Conservation (phyloP, 2,329 filamentous ascomycete species). For the Orbilia quercus region DNA sequence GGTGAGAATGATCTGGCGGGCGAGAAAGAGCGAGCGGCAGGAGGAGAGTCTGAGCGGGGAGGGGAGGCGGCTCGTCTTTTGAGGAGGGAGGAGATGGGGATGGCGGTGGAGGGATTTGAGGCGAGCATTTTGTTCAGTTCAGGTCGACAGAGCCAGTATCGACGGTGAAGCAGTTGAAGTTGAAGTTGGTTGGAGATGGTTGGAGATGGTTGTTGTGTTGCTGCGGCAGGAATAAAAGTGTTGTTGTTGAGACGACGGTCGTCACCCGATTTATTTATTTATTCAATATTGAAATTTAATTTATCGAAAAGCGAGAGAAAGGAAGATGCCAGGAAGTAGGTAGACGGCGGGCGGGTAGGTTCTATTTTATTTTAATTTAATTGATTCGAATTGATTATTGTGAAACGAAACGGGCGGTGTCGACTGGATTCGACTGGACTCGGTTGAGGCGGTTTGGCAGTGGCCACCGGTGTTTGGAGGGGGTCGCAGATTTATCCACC, state of each 20-base stretch:
- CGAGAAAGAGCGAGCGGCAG: conserved; percentile 12
- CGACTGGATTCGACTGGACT: too few species aligned
- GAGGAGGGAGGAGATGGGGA: conserved; percentile 9
- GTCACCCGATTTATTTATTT: neutral
- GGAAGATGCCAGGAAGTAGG: too few species aligned
- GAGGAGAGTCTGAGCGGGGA: neutral
- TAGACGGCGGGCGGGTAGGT: too few species aligned
- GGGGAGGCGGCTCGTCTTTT: conserved; percentile 9
- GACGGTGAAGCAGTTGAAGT: too few species aligned
- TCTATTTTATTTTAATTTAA: too few species aligned
- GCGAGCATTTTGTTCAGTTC: conserved; percentile 3
- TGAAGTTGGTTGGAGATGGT: too few species aligned
- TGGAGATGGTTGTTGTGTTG: neutral
- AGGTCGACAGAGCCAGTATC: too few species aligned
- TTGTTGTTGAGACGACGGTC: neutral
- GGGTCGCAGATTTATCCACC: neutral
- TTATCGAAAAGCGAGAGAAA: too few species aligned
- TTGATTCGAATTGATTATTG: too few species aligned
- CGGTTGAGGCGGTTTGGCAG: conserved; percentile 7
- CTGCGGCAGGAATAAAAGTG: neutral
- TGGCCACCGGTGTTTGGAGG: conserved; percentile 14
- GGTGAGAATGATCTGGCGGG: conserved; percentile 14
- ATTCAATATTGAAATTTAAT: too few species aligned
- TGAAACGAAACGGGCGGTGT: too few species aligned
- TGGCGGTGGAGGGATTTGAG: neutral